A percentile compares a stretch with the other conserved stretches of the same genome.
These are phyloP conservation scores for Aspergillus wentii DNA, from an alignment of 495 filamentous ascomycete genomes.

Conservation along the genomic window DNA sequence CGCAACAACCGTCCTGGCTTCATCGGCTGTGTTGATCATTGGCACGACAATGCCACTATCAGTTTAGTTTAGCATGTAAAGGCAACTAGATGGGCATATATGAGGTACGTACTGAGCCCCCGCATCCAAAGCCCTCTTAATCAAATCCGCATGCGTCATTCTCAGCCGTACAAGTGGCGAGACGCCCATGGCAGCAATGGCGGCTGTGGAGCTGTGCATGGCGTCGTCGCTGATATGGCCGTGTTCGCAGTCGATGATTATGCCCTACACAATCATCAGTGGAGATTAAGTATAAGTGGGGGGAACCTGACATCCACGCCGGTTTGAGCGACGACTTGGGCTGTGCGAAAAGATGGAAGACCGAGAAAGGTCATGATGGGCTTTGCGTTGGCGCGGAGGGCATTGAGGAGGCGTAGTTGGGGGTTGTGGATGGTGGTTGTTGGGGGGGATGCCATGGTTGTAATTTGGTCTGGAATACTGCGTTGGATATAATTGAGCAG, in stretches of 20 bases:
- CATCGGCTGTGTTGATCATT: slow-evolving; percentile 59
- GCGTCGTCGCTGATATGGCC: slow-evolving; percentile 52
- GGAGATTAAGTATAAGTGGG: neutral
- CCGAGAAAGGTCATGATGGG: slow-evolving; percentile 29
- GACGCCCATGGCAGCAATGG: slow-evolving; percentile 61
- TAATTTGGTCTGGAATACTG: neutral
- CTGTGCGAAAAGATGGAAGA: slow-evolving; percentile 24
- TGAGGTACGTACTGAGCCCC: slow-evolving; percentile 56
- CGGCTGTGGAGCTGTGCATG: slow-evolving; percentile 82
- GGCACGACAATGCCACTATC: slow-evolving; percentile 53
- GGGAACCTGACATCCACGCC: slow-evolving; percentile 19
- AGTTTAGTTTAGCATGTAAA: too few relatives aligned
- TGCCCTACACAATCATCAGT: slow-evolving; percentile 10
- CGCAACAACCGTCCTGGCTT: slow-evolving; percentile 57
- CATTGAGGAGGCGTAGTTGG: slow-evolving; percentile 21
- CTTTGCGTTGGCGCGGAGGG: slow-evolving; percentile 17
- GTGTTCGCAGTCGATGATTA: slow-evolving; percentile 27
- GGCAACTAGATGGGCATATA: neutral
- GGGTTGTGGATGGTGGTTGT: slow-evolving; percentile 18
- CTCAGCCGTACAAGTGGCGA: slow-evolving; percentile 64
- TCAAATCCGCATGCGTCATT: slow-evolving; percentile 42
- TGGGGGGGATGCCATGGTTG: neutral
- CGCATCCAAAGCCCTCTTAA: slow-evolving; percentile 45
- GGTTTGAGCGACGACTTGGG: slow-evolving; percentile 25
- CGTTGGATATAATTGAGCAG: neutral